Percentiles rank a stretch among this genome's conserved stretches.
phyloP scores from a whole-genome alignment of 2,329 filamentous ascomycete genomes.

The Xylaria sp. region DNA sequence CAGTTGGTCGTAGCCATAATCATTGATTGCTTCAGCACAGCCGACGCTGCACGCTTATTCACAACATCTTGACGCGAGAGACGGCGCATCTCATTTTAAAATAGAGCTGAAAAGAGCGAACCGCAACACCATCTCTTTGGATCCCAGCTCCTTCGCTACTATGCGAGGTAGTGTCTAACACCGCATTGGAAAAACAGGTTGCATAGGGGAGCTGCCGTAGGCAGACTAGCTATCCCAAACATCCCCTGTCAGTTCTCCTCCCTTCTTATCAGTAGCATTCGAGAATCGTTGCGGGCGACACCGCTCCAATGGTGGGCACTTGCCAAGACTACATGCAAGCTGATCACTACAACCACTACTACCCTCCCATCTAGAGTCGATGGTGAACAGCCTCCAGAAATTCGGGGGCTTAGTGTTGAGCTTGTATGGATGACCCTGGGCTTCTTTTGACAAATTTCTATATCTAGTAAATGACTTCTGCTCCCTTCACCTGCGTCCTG shows the following conservation, averaged over 20 bases:
- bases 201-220: neutral
- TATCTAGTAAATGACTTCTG: conserved; percentile 29
- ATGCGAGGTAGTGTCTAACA: neutral
- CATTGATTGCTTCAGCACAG: neutral
- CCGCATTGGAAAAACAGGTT: neutral
- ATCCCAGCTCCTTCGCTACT: neutral
- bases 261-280: conserved; percentile 14
- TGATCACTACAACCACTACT: conserved; percentile 1
- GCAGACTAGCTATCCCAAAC: neutral
- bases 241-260: neutral
- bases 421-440: neutral
- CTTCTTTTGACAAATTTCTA: conserved; percentile 10
- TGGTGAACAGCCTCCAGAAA: neutral
- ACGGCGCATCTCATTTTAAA: neutral
- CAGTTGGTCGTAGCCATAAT: neutral
- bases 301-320: neutral
- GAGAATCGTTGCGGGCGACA: neutral
- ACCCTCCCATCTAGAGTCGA: neutral
- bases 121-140: neutral
- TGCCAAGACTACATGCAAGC: conserved; percentile 14
- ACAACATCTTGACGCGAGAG: neutral
- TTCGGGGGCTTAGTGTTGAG: neutral
- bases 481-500: neutral
- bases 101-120: neutral
- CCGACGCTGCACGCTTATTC: neutral